These are phyloP conservation scores for Apiotrichum gracile DNA, from an alignment of 1,284 basidiomycete species.

Conservation along the genomic window DNA sequence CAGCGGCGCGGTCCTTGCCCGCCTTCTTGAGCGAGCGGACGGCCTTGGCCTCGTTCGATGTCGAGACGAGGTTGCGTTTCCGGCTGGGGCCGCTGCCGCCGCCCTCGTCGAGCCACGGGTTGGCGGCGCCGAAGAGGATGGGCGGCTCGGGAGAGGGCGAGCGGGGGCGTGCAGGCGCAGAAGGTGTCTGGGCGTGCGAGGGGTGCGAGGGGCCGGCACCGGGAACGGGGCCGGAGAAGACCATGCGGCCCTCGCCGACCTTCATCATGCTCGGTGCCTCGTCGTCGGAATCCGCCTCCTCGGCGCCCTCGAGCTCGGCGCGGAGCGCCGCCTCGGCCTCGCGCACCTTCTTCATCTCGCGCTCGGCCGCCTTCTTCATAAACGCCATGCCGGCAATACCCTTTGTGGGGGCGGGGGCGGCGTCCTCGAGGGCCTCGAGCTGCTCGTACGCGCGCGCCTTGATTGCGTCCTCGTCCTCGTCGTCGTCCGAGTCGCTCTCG, in stretches of 20 bases:
- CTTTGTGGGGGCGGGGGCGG: conserved; percentile 48
- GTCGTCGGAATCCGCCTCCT: conserved; percentile 51
- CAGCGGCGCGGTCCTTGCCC: conserved; percentile 54
- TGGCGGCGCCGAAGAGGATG: conserved; percentile 39
- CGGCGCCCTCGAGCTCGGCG: conserved; percentile 51
- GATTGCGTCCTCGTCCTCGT: conserved; percentile 51
- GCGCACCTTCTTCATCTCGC: conserved; percentile 57
- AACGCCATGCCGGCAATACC: conserved; percentile 86
- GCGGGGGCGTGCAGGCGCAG: neutral
- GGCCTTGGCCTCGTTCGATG: conserved; percentile 58
- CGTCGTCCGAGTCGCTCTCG: conserved; percentile 53
- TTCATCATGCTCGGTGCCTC: conserved; percentile 35
- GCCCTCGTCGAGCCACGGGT: conserved; percentile 64
- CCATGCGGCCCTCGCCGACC: conserved; percentile 50
- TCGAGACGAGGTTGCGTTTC: conserved; percentile 67
- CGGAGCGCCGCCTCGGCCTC: conserved; percentile 64
- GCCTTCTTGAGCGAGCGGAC: conserved; percentile 65
- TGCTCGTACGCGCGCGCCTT: conserved; percentile 68
- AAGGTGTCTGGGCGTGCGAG: no score
- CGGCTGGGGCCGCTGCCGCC: conserved; percentile 50
- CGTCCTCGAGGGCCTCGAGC: conserved; percentile 53
- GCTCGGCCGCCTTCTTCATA: conserved; percentile 80
- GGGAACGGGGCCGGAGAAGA: conserved; percentile 46
- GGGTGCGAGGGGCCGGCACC: no score
- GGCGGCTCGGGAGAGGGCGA: conserved; percentile 6